Percentiles rank a stretch among this genome's conserved stretches.
phyloP scores from a whole-genome alignment of 257 asterid species.

The Solanum phureja region DNA sequence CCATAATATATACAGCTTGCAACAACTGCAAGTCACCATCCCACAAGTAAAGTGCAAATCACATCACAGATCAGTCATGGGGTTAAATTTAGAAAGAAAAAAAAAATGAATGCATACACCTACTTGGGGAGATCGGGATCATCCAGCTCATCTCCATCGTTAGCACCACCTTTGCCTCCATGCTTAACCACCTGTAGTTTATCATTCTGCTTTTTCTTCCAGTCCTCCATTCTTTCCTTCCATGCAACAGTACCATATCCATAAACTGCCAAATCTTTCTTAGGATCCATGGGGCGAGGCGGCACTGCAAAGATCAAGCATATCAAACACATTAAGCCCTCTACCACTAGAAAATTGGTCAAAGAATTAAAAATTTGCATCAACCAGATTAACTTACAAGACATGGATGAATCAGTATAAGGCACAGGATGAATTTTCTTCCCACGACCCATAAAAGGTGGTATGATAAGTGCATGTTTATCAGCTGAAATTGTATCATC shows the following conservation, averaged over 20 bases:
- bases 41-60: slow-evolving; percentile 11
- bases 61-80: slow-evolving; percentile 32
- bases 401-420: slow-evolving; percentile 57
- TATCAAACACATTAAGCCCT: not conserved
- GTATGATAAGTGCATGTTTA: slow-evolving; percentile 84
- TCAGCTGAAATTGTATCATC: slow-evolving; percentile 95
- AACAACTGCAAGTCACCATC: slow-evolving; percentile 18
- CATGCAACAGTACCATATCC: slow-evolving; percentile 97
- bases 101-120: slow-evolving; percentile 21
- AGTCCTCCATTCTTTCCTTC: slow-evolving; percentile 98
- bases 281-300: slow-evolving; percentile 96
- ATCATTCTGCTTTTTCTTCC: slow-evolving; percentile 91
- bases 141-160: slow-evolving; percentile 64
- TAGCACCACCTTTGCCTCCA: slow-evolving; percentile 45
- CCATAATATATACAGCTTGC: not conserved
- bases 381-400: slow-evolving; percentile 30
- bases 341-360: not conserved
- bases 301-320: slow-evolving; percentile 43
- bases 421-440: slow-evolving; percentile 76
- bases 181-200: slow-evolving; percentile 89
- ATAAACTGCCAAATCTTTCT: slow-evolving; percentile 88
- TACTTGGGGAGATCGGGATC: slow-evolving; percentile 95
- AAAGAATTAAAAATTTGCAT: not conserved
- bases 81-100: not conserved
- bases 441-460: slow-evolving; percentile 71